Evolutionary conservation across 2,329 filamentous ascomycete species (phyloP).

Genomic region (Pseudocercospora fijiensis): DNA sequence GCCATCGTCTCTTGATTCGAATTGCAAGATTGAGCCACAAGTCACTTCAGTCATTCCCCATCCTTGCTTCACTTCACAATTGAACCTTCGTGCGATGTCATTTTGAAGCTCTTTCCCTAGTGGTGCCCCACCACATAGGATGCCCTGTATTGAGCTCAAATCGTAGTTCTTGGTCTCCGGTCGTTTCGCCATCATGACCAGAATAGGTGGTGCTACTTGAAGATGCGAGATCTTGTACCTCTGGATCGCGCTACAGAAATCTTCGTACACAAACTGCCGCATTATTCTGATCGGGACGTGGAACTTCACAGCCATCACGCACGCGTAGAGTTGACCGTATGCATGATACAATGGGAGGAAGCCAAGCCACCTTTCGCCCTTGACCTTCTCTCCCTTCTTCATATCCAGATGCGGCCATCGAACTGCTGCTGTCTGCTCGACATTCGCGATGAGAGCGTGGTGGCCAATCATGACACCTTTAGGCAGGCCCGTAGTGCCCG

Average conservation of each 20-base stretch:
- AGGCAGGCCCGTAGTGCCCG: constrained; percentile 65
- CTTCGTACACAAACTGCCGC: constrained; percentile 44
- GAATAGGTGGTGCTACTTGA: constrained; percentile 45
- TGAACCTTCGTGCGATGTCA: constrained; percentile 39
- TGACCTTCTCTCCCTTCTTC: constrained; percentile 28
- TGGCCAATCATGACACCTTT: constrained; percentile 41
- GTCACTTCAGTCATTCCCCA: constrained; percentile 47
- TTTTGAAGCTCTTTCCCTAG: constrained; percentile 46
- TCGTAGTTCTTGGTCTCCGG: constrained; percentile 45
- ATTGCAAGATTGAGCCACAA: constrained; percentile 42
- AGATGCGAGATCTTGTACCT: constrained; percentile 42
- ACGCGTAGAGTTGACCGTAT: constrained; percentile 49
- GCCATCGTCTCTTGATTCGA: constrained; percentile 37
- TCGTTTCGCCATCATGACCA: constrained; percentile 47
- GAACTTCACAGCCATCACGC: constrained; percentile 46
- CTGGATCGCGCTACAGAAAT: constrained; percentile 43
- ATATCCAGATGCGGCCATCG: constrained; percentile 34
- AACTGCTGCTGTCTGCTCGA: constrained; percentile 47
- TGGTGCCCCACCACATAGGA: constrained; percentile 46
- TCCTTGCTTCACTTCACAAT: constrained; percentile 41
- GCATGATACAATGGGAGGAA: constrained; percentile 47
- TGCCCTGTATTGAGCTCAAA: constrained; percentile 42
- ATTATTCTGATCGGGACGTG: constrained; percentile 48
- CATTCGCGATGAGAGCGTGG: constrained; percentile 35
- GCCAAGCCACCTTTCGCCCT: constrained; percentile 50